Conservation (phyloP, 106 monocot species). For the Iris macrosiphon region DNA sequence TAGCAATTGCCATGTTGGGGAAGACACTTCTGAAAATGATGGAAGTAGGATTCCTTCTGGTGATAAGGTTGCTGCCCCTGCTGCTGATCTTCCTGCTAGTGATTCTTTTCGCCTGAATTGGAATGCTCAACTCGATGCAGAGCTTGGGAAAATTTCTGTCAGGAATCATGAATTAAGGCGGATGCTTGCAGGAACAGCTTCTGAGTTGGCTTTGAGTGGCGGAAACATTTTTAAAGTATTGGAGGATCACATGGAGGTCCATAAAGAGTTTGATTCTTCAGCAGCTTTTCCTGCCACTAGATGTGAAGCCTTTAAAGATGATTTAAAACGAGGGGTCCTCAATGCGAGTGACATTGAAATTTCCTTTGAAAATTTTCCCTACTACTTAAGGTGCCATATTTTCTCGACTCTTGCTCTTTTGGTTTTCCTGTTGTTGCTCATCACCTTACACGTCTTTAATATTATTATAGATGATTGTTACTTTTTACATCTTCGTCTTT, state of each 20-base stretch:
- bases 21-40: constrained; percentile 24
- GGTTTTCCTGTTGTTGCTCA: not conserved
- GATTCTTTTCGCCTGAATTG: constrained; percentile 15
- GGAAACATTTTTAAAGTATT: constrained; percentile 32
- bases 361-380: constrained; percentile 77
- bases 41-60: constrained; percentile 17
- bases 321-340: constrained; percentile 60
- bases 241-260: constrained; percentile 42
- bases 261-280: constrained; percentile 26
- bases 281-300: constrained; percentile 30
- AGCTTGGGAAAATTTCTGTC: constrained; percentile 26
- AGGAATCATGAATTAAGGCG: constrained; percentile 32
- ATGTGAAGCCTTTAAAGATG: constrained; percentile 66
- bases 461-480: no score
- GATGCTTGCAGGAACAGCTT: constrained; percentile 36
- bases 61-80: constrained; percentile 17
- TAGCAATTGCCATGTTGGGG: constrained; percentile 15
- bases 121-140: constrained; percentile 30
- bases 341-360: constrained; percentile 46
- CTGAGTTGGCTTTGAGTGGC: constrained; percentile 57
- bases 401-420: not conserved
- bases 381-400: constrained; percentile 56
- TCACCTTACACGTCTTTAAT: no score
- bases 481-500: no score
- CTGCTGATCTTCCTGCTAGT: constrained; percentile 31